Base-by-base conservation (phyloP, 208 protist genomes). In the Leishmania amazonensis region DNA sequence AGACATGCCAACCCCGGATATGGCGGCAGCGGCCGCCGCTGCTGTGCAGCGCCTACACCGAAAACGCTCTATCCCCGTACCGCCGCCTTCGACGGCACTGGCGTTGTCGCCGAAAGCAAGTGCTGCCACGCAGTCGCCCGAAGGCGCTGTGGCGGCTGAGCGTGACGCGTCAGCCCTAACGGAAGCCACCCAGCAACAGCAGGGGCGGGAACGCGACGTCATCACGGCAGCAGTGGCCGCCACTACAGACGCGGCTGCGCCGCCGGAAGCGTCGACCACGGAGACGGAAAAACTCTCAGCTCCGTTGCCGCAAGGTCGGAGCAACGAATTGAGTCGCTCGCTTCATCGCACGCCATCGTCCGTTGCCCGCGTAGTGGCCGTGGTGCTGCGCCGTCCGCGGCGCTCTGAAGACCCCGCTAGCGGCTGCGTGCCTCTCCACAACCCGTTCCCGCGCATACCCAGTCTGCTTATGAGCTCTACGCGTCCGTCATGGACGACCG, bases 31-130 rank as follows among this genome's bases (percentile, higher is more conserved):
- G 53, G 74, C 57, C 9, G 74, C 74, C 3, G 74, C 74, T 28
- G 57, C 74, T 31, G 74, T 65, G n/a, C 57, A 35, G 53, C 74
- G 74, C 38, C 74, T 78, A 19, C 49, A 78, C 74, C 74, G 74
- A n/a, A 51, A 65, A n/a, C 74, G 74, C 17, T 15, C 17, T 11
- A 58, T 7, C 9, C 7, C n/a, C 31, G 19, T n/a, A 65, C 31
- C 74, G 35, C 49, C 53, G 47, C 53, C 45, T 35, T 58, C 53
- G 21, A 54, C 28, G 15, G 28, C 28, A 9, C n/a, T 28, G 3
- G 11, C 45, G 28, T n/a, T 28, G 45, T 54, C 24, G 45, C 47
- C 45, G 70, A 45, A 75, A 35, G 11, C 17, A 28, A 51, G 45
- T 31, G 47, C 13, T 15, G 47, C 40, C 11, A 38, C 45, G 40